These are phyloP conservation scores for Phytophthora constricta DNA, from an alignment of 352 stramenopile species.

Conservation along the genomic window DNA sequence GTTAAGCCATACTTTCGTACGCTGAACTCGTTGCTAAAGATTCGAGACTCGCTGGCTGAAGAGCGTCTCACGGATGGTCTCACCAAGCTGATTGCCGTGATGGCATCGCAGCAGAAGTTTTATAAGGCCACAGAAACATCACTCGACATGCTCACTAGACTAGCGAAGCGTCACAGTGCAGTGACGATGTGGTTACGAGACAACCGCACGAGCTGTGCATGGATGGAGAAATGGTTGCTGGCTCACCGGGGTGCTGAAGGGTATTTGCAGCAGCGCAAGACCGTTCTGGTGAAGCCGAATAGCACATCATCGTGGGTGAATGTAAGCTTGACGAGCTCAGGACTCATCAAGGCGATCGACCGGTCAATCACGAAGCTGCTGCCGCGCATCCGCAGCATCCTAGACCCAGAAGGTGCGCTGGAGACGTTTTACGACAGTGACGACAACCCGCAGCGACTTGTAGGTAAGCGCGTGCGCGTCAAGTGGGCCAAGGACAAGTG, in stretches of 20 bases:
- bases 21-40: slow-evolving; percentile 81
- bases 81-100: slow-evolving; percentile 74
- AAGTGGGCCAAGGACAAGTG: slow-evolving; percentile 92
- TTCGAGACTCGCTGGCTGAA: slow-evolving; percentile 68
- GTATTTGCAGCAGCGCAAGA: slow-evolving; percentile 76
- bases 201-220: slow-evolving; percentile 69
- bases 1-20: slow-evolving; percentile 91
- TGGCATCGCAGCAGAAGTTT: slow-evolving; percentile 86
- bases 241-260: slow-evolving; percentile 69
- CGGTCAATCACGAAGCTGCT: slow-evolving; percentile 65
- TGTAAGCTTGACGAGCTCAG: slow-evolving; percentile 59
- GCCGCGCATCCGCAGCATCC: slow-evolving; percentile 58
- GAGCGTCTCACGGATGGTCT: slow-evolving; percentile 76
- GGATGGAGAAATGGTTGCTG: slow-evolving; percentile 87
- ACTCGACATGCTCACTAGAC: slow-evolving; percentile 85
- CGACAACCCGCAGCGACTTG: slow-evolving; percentile 84
- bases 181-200: slow-evolving; percentile 73
- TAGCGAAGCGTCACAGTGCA: slow-evolving; percentile 77
- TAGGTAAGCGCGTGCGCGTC: slow-evolving; percentile 84
- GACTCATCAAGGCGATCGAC: slow-evolving; percentile 69
- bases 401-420: slow-evolving; percentile 44
- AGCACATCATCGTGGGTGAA: slow-evolving; percentile 85
- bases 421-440: slow-evolving; percentile 92
- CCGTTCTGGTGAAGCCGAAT: slow-evolving; percentile 85
- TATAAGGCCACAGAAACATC: slow-evolving; percentile 89